Evolutionary conservation across 2,329 filamentous ascomycete genomes (phyloP).

Genomic region (Botryotinia narcissicola): DNA sequence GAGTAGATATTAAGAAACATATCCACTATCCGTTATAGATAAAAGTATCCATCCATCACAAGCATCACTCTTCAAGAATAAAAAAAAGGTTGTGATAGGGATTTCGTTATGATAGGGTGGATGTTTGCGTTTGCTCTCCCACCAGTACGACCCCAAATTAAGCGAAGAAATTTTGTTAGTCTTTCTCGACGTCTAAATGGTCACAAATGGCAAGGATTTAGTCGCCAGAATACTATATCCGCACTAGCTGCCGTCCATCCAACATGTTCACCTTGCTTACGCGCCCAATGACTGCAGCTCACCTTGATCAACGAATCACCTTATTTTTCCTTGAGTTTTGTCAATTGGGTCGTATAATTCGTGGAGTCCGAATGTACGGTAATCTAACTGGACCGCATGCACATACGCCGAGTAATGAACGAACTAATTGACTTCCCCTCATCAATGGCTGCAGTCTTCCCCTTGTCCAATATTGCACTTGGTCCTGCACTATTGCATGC

Average conservation of each 20-base stretch:
- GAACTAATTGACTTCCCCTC: constrained; percentile 11
- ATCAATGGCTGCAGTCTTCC: constrained; percentile 16
- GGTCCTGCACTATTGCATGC: constrained; percentile 1
- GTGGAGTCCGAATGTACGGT: constrained; percentile 15
- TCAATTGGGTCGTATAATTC: constrained; percentile 8
- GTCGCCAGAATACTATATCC: constrained; percentile 23
- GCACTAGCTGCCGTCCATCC: constrained; percentile 22
- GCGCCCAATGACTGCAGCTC: constrained; percentile 24
- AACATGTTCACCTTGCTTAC: constrained; percentile 23
- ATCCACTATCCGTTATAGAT: background rate
- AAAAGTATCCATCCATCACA: constrained; percentile 11
- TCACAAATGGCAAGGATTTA: constrained; percentile 24
- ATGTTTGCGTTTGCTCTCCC: constrained; percentile 16
- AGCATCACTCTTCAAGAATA: constrained; percentile 3
- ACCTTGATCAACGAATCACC: constrained; percentile 16
- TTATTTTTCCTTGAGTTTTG: constrained; percentile 2
- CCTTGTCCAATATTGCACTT: constrained; percentile 9
- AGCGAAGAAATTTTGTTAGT: background rate
- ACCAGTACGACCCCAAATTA: constrained; percentile 7
- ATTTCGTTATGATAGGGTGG: constrained; percentile 5
- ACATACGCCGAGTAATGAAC: background rate
- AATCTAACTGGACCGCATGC: constrained; percentile 18
- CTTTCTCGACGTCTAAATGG: constrained; percentile 13
- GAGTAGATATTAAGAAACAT: constrained; percentile 9
- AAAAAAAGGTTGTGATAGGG: constrained; percentile 5